Conservation (phyloP, 306 rosid species). For the Lupinus albus region DNA sequence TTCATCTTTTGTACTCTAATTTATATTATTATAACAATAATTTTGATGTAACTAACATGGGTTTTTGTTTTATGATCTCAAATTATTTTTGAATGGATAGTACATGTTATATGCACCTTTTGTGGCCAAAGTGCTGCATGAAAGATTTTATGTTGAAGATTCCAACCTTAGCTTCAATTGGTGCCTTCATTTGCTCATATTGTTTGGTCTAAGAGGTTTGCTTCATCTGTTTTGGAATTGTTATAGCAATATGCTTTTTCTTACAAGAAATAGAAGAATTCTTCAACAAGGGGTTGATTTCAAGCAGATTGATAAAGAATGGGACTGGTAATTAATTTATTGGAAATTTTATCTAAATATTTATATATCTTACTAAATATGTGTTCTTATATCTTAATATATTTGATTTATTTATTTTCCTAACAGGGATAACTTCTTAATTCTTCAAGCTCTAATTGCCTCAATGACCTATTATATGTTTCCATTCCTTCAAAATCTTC, state of each 20-base stretch:
- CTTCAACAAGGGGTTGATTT: slow-evolving; percentile 71
- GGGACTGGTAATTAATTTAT: slow-evolving; percentile 58
- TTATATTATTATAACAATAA: not conserved
- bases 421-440: slow-evolving; percentile 79
- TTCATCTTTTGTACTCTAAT: not conserved
- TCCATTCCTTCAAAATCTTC: slow-evolving; percentile 60
- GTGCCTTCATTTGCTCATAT: slow-evolving; percentile 65
- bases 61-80: not conserved
- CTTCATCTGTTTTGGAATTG: slow-evolving; percentile 55
- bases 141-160: slow-evolving; percentile 48
- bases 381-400: not conserved
- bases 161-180: slow-evolving; percentile 41
- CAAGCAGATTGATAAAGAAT: slow-evolving; percentile 75
- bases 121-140: slow-evolving; percentile 54
- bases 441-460: slow-evolving; percentile 65
- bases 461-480: slow-evolving; percentile 50
- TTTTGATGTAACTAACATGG: not conserved
- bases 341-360: not conserved
- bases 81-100: slow-evolving; percentile 32
- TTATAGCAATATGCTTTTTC: slow-evolving; percentile 66
- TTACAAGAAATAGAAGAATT: slow-evolving; percentile 64
- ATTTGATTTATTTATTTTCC: not conserved
- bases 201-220: slow-evolving; percentile 52
- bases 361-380: not conserved
- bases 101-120: slow-evolving; percentile 68